Evolutionary conservation across 176 grass and related monocot genomes (phyloP).

Genomic region (Ampelocalamus luodianensis): DNA sequence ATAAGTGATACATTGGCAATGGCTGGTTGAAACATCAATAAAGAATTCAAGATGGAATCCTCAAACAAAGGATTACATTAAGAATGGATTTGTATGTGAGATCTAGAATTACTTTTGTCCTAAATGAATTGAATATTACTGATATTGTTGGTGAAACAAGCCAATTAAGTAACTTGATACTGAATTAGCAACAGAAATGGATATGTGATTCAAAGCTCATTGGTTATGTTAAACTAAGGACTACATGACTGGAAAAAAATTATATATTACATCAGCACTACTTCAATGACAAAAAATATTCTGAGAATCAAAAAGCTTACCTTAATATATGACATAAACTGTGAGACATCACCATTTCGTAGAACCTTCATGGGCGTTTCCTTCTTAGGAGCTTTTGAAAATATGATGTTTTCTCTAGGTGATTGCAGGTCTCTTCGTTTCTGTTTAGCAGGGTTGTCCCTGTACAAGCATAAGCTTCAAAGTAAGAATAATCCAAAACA

Average conservation of each 20-base stretch:
- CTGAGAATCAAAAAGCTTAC: slow-evolving; percentile 26
- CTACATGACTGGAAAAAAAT: background rate
- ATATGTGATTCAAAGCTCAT: background rate
- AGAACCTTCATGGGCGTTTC: slow-evolving; percentile 21
- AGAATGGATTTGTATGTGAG: background rate
- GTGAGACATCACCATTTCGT: slow-evolving; percentile 35
- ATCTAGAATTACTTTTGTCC: background rate
- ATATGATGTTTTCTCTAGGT: slow-evolving; percentile 6
- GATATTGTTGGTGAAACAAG: background rate
- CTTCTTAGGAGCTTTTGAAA: slow-evolving; percentile 14
- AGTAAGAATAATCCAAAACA: slow-evolving; percentile 17
- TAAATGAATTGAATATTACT: background rate
- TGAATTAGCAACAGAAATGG: background rate
- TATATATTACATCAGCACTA: background rate
- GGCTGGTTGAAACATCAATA: background rate
- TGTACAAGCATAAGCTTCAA: background rate
- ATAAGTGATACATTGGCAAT: background rate
- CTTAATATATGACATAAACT: slow-evolving; percentile 66
- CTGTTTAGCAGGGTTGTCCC: slow-evolving; percentile 39
- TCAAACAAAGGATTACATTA: background rate
- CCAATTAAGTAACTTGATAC: background rate
- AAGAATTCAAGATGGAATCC: background rate
- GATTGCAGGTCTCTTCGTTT: slow-evolving; percentile 27
- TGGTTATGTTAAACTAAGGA: background rate
- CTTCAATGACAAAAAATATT: background rate